A percentile compares a stretch with the other conserved stretches of the same genome.
phyloP scores from a whole-genome alignment of 371 early-diverging fungal species.

The Sporodiniella umbellata region DNA sequence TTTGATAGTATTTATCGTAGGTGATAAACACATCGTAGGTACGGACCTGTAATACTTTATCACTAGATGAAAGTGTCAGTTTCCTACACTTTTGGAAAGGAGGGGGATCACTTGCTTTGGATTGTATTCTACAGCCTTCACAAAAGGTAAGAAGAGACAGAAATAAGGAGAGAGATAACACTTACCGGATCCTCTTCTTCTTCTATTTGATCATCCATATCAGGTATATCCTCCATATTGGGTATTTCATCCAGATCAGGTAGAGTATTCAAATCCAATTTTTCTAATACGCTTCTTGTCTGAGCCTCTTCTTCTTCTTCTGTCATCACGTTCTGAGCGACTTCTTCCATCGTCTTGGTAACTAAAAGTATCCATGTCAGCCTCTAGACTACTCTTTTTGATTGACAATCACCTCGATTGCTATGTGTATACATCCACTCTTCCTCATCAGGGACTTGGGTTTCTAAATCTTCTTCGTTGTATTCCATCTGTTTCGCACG shows the following conservation, averaged over 20 bases:
- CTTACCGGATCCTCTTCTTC: constrained; percentile 50
- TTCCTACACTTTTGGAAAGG: neutral
- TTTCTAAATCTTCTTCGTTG: constrained; percentile 61
- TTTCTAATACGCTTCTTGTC: constrained; percentile 25
- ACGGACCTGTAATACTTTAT: constrained; percentile 90
- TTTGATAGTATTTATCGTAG: constrained; percentile 98
- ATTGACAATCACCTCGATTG: constrained; percentile 22
- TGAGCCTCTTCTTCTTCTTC: constrained; percentile 49
- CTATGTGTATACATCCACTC: constrained; percentile 87
- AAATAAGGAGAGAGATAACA: neutral
- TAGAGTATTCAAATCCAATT: constrained; percentile 49
- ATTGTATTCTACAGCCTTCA: constrained; percentile 10
- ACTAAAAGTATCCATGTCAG: no score
- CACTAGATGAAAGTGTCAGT: constrained; percentile 32
- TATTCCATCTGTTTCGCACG: constrained; percentile 88
- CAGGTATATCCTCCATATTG: constrained; percentile 83
- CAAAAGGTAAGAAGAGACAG: neutral
- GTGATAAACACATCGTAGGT: constrained; percentile 97
- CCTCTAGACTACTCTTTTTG: no score
- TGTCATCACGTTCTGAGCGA: constrained; percentile 62
- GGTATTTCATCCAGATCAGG: constrained; percentile 87
- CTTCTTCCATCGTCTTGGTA: constrained; percentile 62
- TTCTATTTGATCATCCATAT: constrained; percentile 60
- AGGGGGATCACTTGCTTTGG: constrained; percentile 5
- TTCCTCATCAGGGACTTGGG: constrained; percentile 51